Percentiles rank a stretch among this genome's conserved stretches.
Conservation (phyloP, 805 yeast species). For the Saccharomycodes ludwigii region DNA sequence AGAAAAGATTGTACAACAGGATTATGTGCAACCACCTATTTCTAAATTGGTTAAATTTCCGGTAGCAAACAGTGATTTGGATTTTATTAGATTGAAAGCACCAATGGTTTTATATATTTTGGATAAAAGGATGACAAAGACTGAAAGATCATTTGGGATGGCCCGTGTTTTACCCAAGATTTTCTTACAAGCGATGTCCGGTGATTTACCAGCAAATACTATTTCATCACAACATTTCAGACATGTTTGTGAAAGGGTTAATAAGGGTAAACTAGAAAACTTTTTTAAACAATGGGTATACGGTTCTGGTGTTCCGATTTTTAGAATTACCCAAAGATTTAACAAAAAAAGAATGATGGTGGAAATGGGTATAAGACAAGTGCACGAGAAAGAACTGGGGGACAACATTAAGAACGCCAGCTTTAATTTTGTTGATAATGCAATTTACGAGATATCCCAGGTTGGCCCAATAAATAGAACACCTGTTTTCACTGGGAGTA, state of each 20-base stretch:
- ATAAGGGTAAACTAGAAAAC: slow-evolving; percentile 65
- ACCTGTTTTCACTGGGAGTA: slow-evolving; percentile 72
- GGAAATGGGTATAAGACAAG: slow-evolving; percentile 89
- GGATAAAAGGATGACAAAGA: slow-evolving; percentile 89
- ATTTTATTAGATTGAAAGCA: slow-evolving; percentile 65
- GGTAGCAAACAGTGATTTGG: slow-evolving; percentile 44
- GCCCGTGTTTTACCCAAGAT: slow-evolving; percentile 85
- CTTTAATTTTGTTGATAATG: not conserved
- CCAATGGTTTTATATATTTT: slow-evolving; percentile 76
- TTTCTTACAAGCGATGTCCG: slow-evolving; percentile 90
- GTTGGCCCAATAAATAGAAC: slow-evolving; percentile 11
- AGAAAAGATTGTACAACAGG: slow-evolving; percentile 58
- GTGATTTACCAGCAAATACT: slow-evolving; percentile 69
- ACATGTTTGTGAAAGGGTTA: slow-evolving; percentile 89
- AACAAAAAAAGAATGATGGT: slow-evolving; percentile 88
- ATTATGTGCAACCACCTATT: slow-evolving; percentile 71
- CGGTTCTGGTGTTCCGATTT: slow-evolving; percentile 80
- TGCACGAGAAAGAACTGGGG: slow-evolving; percentile 52
- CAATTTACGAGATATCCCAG: not conserved
- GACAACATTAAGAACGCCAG: slow-evolving; percentile 8
- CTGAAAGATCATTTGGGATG: slow-evolving; percentile 87
- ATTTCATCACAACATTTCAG: slow-evolving; percentile 78
- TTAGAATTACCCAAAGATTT: slow-evolving; percentile 81
- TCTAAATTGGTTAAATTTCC: slow-evolving; percentile 41
- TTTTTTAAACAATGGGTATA: slow-evolving; percentile 92